phyloP scores from a whole-genome alignment of 805 yeast species.

The Candida multigemmis region DNA sequence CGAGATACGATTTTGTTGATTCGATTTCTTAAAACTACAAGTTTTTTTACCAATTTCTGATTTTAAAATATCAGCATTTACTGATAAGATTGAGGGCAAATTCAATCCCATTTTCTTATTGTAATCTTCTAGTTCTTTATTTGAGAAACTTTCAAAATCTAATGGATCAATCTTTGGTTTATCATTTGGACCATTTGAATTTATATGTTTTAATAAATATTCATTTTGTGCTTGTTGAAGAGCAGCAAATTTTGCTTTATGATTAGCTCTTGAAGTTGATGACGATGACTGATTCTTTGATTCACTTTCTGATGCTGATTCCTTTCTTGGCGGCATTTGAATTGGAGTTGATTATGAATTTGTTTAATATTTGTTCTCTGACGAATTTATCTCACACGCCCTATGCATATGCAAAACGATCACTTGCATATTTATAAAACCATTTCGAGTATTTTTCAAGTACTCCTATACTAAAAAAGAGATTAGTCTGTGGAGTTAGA shows the following conservation, averaged over 20 bases:
- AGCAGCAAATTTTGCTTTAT: constrained; percentile 51
- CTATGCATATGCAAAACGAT: no score
- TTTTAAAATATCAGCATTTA: constrained; percentile 61
- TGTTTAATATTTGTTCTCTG: no score
- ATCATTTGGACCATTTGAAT: constrained; percentile 67
- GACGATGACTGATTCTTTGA: constrained; percentile 11
- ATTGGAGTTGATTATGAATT: no score
- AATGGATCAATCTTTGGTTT: constrained; percentile 43
- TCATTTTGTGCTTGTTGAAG: constrained; percentile 66
- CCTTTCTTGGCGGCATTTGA: no score
- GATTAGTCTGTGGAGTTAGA: no score
- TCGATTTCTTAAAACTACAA: constrained; percentile 19
- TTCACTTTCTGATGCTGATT: constrained; percentile 28
- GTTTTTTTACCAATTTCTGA: constrained; percentile 72
- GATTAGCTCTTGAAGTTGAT: constrained; percentile 29
- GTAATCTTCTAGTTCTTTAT: constrained; percentile 61
- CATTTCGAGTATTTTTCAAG: no score
- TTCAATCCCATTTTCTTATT: constrained; percentile 48
- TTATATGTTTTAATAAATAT: constrained; percentile 55
- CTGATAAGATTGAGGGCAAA: constrained; percentile 52
- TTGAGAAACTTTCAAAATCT: constrained; percentile 61
- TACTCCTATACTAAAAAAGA: no score
- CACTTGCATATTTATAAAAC: no score
- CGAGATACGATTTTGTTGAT: constrained; percentile 30
- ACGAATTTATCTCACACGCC: no score